These are phyloP conservation scores for Nothophytophthora sp. DNA, from an alignment of 352 stramenopile species.

Conservation along the genomic window DNA sequence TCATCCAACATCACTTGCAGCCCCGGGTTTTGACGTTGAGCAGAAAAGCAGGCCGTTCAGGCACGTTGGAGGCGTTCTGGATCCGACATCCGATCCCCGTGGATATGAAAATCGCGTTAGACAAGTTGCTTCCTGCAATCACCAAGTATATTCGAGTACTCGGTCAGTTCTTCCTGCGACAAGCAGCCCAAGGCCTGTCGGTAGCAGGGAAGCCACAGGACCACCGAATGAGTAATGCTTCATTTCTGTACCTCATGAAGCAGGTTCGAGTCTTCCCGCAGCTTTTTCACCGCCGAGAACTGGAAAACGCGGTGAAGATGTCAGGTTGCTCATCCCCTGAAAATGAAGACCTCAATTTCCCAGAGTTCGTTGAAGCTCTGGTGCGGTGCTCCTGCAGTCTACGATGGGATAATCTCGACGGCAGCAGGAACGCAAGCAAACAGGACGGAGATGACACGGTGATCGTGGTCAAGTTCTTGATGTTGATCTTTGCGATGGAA, in stretches of 20 bases:
- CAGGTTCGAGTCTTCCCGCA: conserved; percentile 55
- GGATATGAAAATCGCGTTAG: conserved; percentile 27
- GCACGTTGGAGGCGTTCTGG: conserved; percentile 18
- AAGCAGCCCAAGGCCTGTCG: conserved; percentile 17
- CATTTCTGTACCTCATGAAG: conserved; percentile 57
- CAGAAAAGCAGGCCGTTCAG: neutral
- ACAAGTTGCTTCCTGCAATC: conserved; percentile 38
- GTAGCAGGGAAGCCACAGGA: conserved; percentile 15
- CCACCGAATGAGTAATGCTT: conserved; percentile 24
- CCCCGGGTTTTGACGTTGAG: conserved; percentile 4
- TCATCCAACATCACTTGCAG: conserved; percentile 18
- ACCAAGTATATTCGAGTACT: conserved; percentile 45
- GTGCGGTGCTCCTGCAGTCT: conserved; percentile 48
- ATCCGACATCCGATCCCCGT: conserved; percentile 21
- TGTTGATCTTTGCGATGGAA: conserved; percentile 83
- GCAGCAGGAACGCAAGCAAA: neutral
- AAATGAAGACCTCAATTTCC: conserved; percentile 43
- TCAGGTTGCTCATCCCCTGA: conserved; percentile 26
- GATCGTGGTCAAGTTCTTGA: conserved; percentile 64
- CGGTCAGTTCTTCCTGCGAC: conserved; percentile 40
- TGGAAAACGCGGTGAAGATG: conserved; percentile 44
- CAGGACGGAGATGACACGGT: conserved; percentile 17
- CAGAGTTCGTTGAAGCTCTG: conserved; percentile 65
- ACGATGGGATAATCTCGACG: conserved; percentile 38
- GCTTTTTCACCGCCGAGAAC: conserved; percentile 53